Percentiles rank a stretch among this genome's conserved stretches.
phyloP scores from a whole-genome alignment of 2,329 filamentous ascomycete species.

The Colletotrichum sp. region DNA sequence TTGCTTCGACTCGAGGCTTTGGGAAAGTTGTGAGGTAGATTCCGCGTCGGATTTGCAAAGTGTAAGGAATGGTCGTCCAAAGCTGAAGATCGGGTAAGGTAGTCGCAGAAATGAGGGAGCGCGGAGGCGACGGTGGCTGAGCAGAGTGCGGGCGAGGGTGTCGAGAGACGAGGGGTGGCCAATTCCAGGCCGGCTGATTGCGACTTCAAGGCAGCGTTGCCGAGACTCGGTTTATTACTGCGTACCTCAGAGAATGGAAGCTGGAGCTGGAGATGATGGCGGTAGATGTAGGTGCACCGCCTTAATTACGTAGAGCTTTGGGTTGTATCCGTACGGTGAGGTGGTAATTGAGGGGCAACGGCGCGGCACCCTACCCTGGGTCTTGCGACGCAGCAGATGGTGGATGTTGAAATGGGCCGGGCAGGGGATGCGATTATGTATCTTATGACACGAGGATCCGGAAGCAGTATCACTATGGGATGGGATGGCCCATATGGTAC shows the following conservation, averaged over 20 bases:
- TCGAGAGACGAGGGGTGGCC: background rate
- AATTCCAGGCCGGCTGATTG: conserved; percentile 2
- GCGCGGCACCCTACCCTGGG: background rate
- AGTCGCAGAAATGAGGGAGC: background rate
- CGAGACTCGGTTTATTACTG: background rate
- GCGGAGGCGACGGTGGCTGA: background rate
- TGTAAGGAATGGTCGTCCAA: background rate
- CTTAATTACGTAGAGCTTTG: conserved; percentile 6
- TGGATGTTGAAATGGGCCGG: background rate
- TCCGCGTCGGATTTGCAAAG: background rate
- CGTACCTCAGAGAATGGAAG: background rate
- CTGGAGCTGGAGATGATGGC: background rate
- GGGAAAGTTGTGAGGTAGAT: background rate
- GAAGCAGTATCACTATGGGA: background rate
- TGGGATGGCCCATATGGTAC: background rate
- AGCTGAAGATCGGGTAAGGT: background rate
- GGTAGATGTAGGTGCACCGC: background rate
- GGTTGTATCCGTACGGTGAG: background rate
- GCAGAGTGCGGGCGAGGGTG: background rate
- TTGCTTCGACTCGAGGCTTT: background rate
- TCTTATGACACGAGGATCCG: background rate
- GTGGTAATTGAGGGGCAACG: background rate
- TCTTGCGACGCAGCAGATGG: background rate
- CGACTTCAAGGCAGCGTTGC: background rate
- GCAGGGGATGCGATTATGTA: background rate